A percentile compares a stretch with the other conserved stretches of the same genome.
phyloP scores from a whole-genome alignment of 768 basidiomycete genomes.

The Lactarius sanguifluus region DNA sequence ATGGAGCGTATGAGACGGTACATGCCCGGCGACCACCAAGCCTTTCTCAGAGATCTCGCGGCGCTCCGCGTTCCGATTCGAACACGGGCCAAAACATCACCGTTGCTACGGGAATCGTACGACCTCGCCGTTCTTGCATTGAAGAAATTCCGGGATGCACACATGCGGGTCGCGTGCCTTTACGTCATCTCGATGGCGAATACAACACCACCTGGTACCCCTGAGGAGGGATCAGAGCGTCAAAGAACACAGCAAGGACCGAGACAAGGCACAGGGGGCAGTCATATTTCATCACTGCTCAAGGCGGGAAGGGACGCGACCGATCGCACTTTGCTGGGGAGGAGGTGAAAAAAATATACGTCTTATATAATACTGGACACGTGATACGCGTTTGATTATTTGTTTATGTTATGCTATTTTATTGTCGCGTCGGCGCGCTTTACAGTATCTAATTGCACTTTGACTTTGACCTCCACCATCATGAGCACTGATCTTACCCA shows the following conservation, averaged over 20 bases:
- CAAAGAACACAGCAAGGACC: slow-evolving; percentile 42
- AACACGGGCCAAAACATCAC: slow-evolving; percentile 55
- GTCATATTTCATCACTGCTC: slow-evolving; percentile 73
- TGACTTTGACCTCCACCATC: background rate
- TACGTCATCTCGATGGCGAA: slow-evolving; percentile 88
- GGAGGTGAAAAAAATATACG: slow-evolving; percentile 32
- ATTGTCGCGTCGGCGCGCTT: slow-evolving; percentile 21
- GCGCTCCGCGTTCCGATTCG: slow-evolving; percentile 60
- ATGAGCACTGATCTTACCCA: slow-evolving; percentile 15
- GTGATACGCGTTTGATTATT: background rate
- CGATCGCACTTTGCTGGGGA: slow-evolving; percentile 53
- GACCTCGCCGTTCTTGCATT: slow-evolving; percentile 75
- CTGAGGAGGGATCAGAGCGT: slow-evolving; percentile 47
- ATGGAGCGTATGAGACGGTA: slow-evolving; percentile 93
- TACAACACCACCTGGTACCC: slow-evolving; percentile 54
- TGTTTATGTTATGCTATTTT: background rate
- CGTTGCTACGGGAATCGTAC: slow-evolving; percentile 69
- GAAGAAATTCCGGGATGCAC: slow-evolving; percentile 80
- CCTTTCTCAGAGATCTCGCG: slow-evolving; percentile 72
- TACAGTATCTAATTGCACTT: slow-evolving; percentile 9
- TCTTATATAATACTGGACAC: slow-evolving; percentile 9
- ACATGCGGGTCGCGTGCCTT: slow-evolving; percentile 85
- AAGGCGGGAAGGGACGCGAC: slow-evolving; percentile 93
- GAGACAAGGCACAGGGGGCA: slow-evolving; percentile 88
- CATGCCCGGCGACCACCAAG: slow-evolving; percentile 91